These are phyloP conservation scores for Cyberlindnera galapagoensis DNA, from an alignment of 805 yeast species.

Conservation along the genomic window DNA sequence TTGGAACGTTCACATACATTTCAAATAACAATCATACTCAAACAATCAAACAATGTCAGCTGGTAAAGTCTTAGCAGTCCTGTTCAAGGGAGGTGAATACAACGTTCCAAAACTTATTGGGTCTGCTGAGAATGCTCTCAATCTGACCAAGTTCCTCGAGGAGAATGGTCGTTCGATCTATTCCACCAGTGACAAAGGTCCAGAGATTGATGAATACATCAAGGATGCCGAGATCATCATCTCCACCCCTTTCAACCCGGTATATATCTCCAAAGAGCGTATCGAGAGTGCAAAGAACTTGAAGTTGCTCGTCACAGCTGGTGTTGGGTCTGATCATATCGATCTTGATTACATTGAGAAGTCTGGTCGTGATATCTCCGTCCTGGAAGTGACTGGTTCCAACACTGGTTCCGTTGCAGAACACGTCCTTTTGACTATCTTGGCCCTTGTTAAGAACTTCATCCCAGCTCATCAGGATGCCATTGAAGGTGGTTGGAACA, in stretches of 20 bases:
- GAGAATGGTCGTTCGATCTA: constrained; percentile 59
- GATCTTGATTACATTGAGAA: constrained; percentile 59
- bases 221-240: constrained; percentile 71
- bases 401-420: constrained; percentile 79
- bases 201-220: constrained; percentile 57
- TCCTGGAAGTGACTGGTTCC: constrained; percentile 77
- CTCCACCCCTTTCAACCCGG: constrained; percentile 82
- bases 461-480: constrained; percentile 75
- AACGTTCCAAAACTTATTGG: constrained; percentile 50
- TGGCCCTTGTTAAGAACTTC: constrained; percentile 66
- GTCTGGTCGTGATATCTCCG: constrained; percentile 55
- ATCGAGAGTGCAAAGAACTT: constrained; percentile 64
- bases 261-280: constrained; percentile 61
- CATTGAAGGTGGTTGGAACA: constrained; percentile 60
- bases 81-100: constrained; percentile 26
- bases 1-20: too few relatives aligned
- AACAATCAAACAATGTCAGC: constrained; percentile 13
- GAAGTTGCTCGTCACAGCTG: constrained; percentile 70
- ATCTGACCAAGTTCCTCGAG: constrained; percentile 59
- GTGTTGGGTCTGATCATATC: constrained; percentile 80
- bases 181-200: constrained; percentile 64
- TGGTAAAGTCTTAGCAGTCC: constrained; percentile 22
- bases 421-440: constrained; percentile 70
- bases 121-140: constrained; percentile 69
- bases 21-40: too few relatives aligned